Conservation (phyloP, 1,139 yeast genomes). For the Yamadazyma membranifaciens region DNA sequence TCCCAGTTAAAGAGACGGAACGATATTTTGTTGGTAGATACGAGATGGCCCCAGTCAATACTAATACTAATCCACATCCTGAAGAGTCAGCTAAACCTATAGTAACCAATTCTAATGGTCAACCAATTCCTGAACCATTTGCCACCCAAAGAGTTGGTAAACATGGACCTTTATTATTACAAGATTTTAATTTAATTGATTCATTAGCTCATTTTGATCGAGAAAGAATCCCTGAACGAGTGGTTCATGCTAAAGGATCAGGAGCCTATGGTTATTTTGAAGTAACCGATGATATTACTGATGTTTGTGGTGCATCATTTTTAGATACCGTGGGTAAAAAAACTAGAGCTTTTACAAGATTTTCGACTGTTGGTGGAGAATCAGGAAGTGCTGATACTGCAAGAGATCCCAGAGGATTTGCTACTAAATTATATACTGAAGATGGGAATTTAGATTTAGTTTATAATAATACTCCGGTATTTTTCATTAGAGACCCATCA, state of each 20-base stretch:
- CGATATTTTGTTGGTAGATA: neutral
- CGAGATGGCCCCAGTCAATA: conserved; percentile 1
- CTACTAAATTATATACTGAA: conserved; percentile 74
- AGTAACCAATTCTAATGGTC: conserved; percentile 64
- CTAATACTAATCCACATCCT: neutral
- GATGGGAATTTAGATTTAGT: conserved; percentile 83
- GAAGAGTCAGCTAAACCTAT: neutral
- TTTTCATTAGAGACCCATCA: conserved; percentile 75
- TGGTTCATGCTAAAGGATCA: conserved; percentile 82
- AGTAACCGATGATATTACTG: conserved; percentile 73
- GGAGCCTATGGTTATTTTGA: conserved; percentile 76
- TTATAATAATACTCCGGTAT: conserved; percentile 79
- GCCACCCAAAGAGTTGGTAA: conserved; percentile 68
- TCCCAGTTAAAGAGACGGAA: neutral
- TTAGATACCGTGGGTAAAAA: conserved; percentile 66
- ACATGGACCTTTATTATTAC: conserved; percentile 67
- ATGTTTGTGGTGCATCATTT: conserved; percentile 62
- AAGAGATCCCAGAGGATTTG: conserved; percentile 81
- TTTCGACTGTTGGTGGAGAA: conserved; percentile 85
- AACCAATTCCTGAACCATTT: conserved; percentile 57
- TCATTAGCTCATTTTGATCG: conserved; percentile 74
- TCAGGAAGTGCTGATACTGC: conserved; percentile 74
- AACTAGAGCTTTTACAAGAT: conserved; percentile 64
- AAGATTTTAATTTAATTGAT: conserved; percentile 71
- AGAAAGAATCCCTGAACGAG: conserved; percentile 79